A percentile compares a stretch with the other conserved stretches of the same genome.
Evolutionary conservation across 2,329 filamentous ascomycete species (phyloP).

Genomic region (Pseudocercospora fijiensis): DNA sequence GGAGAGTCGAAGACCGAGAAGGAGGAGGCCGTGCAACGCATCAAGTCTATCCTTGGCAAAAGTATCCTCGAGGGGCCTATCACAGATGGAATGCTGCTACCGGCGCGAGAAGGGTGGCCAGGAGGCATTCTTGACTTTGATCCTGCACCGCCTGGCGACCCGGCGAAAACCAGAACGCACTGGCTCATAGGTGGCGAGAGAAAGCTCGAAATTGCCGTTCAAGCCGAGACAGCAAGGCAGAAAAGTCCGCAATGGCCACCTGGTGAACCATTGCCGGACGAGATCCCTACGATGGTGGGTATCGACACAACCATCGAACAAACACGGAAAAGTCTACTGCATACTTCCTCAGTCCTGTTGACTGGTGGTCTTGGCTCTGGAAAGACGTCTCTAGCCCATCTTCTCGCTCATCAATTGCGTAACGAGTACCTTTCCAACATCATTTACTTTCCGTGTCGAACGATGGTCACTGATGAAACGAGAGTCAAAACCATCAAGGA

Average conservation of each 20-base stretch:
- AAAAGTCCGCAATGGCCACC: slow-evolving; percentile 53
- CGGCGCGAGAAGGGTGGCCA: slow-evolving; percentile 68
- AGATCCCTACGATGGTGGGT: slow-evolving; percentile 69
- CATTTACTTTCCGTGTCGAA: slow-evolving; percentile 82
- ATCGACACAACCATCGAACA: slow-evolving; percentile 75
- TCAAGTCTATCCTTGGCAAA: slow-evolving; percentile 68
- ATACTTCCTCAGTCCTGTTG: slow-evolving; percentile 84
- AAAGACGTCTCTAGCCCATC: slow-evolving; percentile 77
- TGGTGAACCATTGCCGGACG: slow-evolving; percentile 55
- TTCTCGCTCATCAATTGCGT: slow-evolving; percentile 71
- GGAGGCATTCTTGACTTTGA: slow-evolving; percentile 83
- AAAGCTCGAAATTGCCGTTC: slow-evolving; percentile 71
- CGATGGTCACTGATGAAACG: slow-evolving; percentile 86
- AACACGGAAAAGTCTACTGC: slow-evolving; percentile 71
- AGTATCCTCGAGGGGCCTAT: slow-evolving; percentile 78
- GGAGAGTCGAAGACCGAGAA: slow-evolving; percentile 81
- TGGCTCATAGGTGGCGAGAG: slow-evolving; percentile 81
- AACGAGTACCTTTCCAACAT: slow-evolving; percentile 75
- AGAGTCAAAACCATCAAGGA: slow-evolving; percentile 89
- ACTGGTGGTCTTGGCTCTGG: slow-evolving; percentile 88
- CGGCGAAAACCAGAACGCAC: slow-evolving; percentile 48
- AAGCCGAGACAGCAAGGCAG: slow-evolving; percentile 67
- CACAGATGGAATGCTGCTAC: slow-evolving; percentile 82
- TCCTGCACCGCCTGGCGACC: slow-evolving; percentile 50
- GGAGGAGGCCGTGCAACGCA: slow-evolving; percentile 70